These are phyloP conservation scores for Tricholoma sp. DNA, from an alignment of 768 basidiomycete species.

Conservation along the genomic window DNA sequence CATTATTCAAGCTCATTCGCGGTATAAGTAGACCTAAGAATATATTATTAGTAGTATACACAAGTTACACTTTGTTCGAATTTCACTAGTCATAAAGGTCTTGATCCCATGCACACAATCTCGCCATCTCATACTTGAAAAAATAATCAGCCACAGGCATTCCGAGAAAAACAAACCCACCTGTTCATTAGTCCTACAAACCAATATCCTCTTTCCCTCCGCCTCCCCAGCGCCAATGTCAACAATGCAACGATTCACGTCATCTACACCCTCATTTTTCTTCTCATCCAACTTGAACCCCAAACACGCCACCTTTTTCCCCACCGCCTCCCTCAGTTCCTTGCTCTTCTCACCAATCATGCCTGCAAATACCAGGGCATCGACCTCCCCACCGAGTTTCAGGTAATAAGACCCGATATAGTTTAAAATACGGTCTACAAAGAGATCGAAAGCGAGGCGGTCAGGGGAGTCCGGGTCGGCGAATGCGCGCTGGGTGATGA, in stretches of 20 bases:
- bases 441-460: slow-evolving; percentile 70
- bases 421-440: slow-evolving; percentile 71
- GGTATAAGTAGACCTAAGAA: no score
- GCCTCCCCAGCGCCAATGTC: slow-evolving; percentile 35
- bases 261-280: slow-evolving; percentile 40
- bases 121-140: slow-evolving; percentile 36
- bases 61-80: neutral
- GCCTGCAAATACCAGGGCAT: slow-evolving; percentile 82
- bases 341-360: slow-evolving; percentile 80
- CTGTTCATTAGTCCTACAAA: slow-evolving; percentile 69
- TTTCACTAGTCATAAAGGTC: slow-evolving; percentile 11
- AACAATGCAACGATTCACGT: slow-evolving; percentile 34
- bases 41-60: neutral
- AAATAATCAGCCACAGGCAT: neutral
- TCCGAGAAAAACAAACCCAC: slow-evolving; percentile 19
- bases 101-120: slow-evolving; percentile 27
- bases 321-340: slow-evolving; percentile 56
- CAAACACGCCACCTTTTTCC: slow-evolving; percentile 48
- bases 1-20: no score
- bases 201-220: slow-evolving; percentile 36
- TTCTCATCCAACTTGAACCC: slow-evolving; percentile 51
- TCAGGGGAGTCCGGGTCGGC: slow-evolving; percentile 28
- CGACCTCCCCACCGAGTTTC: slow-evolving; percentile 61
- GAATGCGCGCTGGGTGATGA: slow-evolving; percentile 45
- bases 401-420: slow-evolving; percentile 73